Percentiles rank a stretch among this genome's conserved stretches.
These are phyloP conservation scores for Rossbeevera mucosa DNA, from an alignment of 768 basidiomycete species.

Conservation along the genomic window DNA sequence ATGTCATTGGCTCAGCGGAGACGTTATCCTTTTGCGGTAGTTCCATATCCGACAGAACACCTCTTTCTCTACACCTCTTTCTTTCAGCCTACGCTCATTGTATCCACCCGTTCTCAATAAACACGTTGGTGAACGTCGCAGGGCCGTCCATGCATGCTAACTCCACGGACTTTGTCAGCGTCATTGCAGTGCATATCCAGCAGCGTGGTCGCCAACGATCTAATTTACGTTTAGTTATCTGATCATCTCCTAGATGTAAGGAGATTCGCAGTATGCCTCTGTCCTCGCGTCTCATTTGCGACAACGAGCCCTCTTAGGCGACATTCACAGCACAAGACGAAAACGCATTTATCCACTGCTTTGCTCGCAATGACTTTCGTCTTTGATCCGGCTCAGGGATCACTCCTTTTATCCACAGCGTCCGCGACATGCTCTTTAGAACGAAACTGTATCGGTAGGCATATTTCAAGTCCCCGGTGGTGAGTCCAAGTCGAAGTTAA, in stretches of 20 bases:
- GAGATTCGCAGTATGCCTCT: conserved; percentile 4
- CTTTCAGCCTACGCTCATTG: neutral
- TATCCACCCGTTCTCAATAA: neutral
- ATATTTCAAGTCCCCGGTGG: conserved; percentile 6
- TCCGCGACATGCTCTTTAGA: conserved; percentile 5
- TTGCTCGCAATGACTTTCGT: conserved; percentile 9
- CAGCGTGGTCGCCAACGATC: conserved; percentile 19
- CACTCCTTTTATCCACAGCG: conserved; percentile 10
- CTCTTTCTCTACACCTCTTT: neutral
- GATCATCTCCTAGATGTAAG: conserved; percentile 5
- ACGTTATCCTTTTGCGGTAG: neutral
- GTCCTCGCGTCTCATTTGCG: conserved; percentile 12
- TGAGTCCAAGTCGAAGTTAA: conserved; percentile 3
- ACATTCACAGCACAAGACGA: conserved; percentile 1
- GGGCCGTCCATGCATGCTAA: neutral
- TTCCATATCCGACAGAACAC: neutral
- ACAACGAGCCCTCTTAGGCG: conserved; percentile 7
- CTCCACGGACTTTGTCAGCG: neutral
- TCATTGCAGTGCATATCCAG: neutral
- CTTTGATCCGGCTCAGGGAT: conserved; percentile 28
- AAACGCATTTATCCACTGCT: conserved; percentile 7
- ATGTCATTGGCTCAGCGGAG: neutral
- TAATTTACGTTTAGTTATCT: conserved; percentile 24
- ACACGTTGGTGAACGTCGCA: conserved; percentile 5
- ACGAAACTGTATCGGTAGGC: conserved; percentile 11